Percentiles rank a stretch among this genome's conserved stretches.
Evolutionary conservation across 768 basidiomycete species (phyloP).

Genomic region (Clavaria fumosa): DNA sequence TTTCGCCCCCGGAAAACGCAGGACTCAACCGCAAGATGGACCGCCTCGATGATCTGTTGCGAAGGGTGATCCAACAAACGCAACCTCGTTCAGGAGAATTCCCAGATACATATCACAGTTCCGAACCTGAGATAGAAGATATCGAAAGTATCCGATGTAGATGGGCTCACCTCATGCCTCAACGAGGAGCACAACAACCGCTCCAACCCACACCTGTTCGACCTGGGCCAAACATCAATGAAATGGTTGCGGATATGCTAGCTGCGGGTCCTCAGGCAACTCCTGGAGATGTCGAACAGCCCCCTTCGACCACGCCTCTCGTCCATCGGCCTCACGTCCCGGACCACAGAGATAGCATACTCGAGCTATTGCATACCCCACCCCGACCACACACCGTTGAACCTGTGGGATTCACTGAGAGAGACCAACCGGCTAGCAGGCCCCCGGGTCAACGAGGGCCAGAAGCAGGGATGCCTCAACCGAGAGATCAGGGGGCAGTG

Average conservation of each 20-base stretch:
- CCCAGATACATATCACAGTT: too few relatives aligned
- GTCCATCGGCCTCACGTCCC: conserved; percentile 31
- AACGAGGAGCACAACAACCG: conserved; percentile 1
- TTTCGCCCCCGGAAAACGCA: conserved; percentile 24
- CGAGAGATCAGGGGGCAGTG: too few relatives aligned
- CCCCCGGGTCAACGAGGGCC: too few relatives aligned
- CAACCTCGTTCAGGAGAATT: too few relatives aligned
- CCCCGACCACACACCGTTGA: conserved; percentile 2
- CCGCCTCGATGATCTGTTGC: conserved; percentile 33
- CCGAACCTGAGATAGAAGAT: not conserved
- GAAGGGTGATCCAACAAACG: conserved; percentile 26
- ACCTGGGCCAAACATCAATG: conserved; percentile 36
- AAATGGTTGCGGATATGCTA: conserved; percentile 46
- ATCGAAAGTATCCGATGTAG: conserved; percentile 14
- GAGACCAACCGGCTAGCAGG: too few relatives aligned
- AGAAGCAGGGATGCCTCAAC: too few relatives aligned
- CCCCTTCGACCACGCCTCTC: conserved; percentile 41
- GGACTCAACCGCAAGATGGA: conserved; percentile 26
- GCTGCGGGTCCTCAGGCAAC: conserved; percentile 28
- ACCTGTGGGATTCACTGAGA: too few relatives aligned
- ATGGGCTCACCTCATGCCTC: conserved; percentile 9
- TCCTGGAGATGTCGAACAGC: conserved; percentile 25
- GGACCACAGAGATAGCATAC: conserved; percentile 22
- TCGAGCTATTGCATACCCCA: conserved; percentile 11
- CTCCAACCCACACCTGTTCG: conserved; percentile 30